Base-by-base conservation (phyloP, 2,329 filamentous ascomycete species). In the Penicillium olsonii region DNA sequence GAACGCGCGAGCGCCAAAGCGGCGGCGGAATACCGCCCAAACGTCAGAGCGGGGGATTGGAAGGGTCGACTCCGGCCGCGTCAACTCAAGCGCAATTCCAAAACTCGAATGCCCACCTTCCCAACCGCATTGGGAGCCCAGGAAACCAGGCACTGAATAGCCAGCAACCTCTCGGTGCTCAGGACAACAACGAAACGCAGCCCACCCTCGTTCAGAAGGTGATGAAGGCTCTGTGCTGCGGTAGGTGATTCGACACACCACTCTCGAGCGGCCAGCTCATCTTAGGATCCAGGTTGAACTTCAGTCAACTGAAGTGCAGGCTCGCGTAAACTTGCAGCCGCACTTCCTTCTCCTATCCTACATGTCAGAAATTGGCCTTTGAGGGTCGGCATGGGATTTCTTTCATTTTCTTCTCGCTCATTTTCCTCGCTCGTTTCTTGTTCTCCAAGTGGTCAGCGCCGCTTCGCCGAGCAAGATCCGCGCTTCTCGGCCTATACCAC, bases 61-160 rank as follows among this genome's bases (percentile, higher is more conserved):
- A 95, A 71, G 84, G 87, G 71, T 84, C 84, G 67, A 92, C 92
- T 58, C 89, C 91, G 62, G 87, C 92, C 68, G 90, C 88, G 64
- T 96, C 90, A 68, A 96, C 90, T 57, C 90, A 95, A 74, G 92
- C 92, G 60, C 92, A 96, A 70, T 96, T 96, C 80, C 91, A 95
- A 78, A 92, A 90, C 81, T 96, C 90, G 77, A 89, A 88, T 67
- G 89, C 90, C 71, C 94, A 96, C 72, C 81, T 95, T 59, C 83
- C 87, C 42, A 64, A 66, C 39, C 84, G 83, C 64, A 78, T 85
- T 60, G 82, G 81, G 53, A 80, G 75, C 54, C 75, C 77, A 19
- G 67, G 68, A 17, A 83, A 85, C 66, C 78, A 80, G 50, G 82
- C 79, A 52, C 78, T 84, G 76, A 81, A 77, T 53, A 77, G 79